These are phyloP conservation scores for Leavenworthia alabamica DNA, from an alignment of 345 rosid genomes.

Conservation along the genomic window DNA sequence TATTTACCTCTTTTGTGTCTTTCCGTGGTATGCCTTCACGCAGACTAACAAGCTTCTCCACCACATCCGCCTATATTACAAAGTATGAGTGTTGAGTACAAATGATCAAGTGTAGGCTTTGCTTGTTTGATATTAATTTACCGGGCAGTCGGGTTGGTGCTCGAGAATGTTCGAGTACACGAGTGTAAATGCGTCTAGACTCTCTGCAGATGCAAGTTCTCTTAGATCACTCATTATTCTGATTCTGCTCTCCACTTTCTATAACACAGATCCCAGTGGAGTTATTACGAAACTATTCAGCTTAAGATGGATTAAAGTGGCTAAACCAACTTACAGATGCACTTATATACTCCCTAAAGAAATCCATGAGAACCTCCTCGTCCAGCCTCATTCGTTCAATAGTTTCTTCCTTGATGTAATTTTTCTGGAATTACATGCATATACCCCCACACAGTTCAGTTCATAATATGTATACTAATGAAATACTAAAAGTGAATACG, in stretches of 20 bases:
- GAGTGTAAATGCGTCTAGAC: conserved; percentile 89
- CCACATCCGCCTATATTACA: conserved; percentile 96
- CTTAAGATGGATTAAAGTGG: too few species aligned
- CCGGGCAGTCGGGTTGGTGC: conserved; percentile 99
- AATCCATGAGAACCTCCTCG: conserved; percentile 94
- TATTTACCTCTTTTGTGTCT: conserved; percentile 91
- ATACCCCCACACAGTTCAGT: conserved; percentile 8
- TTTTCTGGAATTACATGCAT: conserved; percentile 48
- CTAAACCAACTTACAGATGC: conserved; percentile 86
- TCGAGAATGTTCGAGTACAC: conserved; percentile 90
- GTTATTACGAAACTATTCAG: too few species aligned
- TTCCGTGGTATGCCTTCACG: conserved; percentile 97
- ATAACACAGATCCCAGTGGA: conserved; percentile 25
- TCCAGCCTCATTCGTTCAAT: conserved; percentile 94
- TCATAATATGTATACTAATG: background rate
- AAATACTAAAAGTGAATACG: background rate
- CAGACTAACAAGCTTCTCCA: conserved; percentile 89
- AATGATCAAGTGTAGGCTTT: conserved; percentile 11
- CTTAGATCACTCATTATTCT: conserved; percentile 84
- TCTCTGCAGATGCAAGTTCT: conserved; percentile 98
- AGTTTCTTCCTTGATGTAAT: conserved; percentile 91
- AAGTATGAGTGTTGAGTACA: background rate
- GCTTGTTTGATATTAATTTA: too few species aligned
- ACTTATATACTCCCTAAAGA: conserved; percentile 87
- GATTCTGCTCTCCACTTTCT: conserved; percentile 94